These are phyloP conservation scores for Apiospora kogelbergensis DNA, from an alignment of 2,329 filamentous ascomycete species.

Conservation along the genomic window DNA sequence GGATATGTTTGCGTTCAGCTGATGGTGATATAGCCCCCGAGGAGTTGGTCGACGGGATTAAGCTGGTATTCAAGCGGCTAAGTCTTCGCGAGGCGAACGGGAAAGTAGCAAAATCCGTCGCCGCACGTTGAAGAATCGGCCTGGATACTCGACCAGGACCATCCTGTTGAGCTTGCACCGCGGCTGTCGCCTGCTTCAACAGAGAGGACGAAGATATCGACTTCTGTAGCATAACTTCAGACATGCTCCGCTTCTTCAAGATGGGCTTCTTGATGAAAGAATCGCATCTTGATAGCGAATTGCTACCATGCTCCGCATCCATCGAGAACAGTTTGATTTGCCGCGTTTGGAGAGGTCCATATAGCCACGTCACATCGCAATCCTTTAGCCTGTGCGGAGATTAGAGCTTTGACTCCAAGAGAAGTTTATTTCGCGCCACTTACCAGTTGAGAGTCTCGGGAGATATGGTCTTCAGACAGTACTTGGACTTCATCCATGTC, in stretches of 20 bases:
- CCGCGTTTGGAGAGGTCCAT: conserved; percentile 84
- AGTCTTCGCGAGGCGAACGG: conserved; percentile 61
- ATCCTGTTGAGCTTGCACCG: conserved; percentile 77
- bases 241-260: conserved; percentile 94
- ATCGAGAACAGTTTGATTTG: conserved; percentile 52
- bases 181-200: conserved; percentile 83
- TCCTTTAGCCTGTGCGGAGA: conserved; percentile 76
- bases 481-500: conserved; percentile 92
- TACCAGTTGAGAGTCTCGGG: conserved; percentile 94
- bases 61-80: conserved; percentile 63
- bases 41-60: conserved; percentile 65
- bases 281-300: conserved; percentile 50
- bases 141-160: conserved; percentile 47
- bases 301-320: conserved; percentile 40
- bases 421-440: conserved; percentile 25
- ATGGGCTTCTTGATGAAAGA: conserved; percentile 88
- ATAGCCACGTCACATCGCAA: conserved; percentile 96
- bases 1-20: conserved; percentile 79
- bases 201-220: conserved; percentile 87
- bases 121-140: conserved; percentile 59
- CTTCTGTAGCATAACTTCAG: conserved; percentile 88
- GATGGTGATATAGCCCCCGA: conserved; percentile 67
- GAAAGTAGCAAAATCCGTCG: conserved; percentile 68
- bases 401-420: conserved; percentile 25
- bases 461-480: conserved; percentile 81